Base-by-base conservation (phyloP, 1,284 basidiomycete species). In the Cerrena zonata region DNA sequence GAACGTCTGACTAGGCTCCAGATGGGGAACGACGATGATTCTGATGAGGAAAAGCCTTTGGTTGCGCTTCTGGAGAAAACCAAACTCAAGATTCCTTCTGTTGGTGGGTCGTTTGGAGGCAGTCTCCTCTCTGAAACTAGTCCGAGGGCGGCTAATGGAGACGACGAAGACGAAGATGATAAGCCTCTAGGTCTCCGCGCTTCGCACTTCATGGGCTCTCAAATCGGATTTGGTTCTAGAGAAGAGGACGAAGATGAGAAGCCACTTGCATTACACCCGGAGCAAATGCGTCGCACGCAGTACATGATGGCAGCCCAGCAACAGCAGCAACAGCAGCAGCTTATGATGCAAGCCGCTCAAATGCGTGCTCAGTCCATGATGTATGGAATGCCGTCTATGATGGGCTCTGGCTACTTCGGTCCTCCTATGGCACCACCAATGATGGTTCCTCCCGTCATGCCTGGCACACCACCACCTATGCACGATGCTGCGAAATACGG, bases 21-120 rank as follows among this genome's bases (percentile, higher is more conserved):
- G 23, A 53, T 50, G n/a, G n/a, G n/a, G 24, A 56, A 56, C 18
- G 67, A 65, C 22, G 69, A 70, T 24, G 79, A 81, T 57, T 84
- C 81, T 5, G 86, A 87, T 52, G 89, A 91, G 59, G 89, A 90
- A 56, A 76, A 76, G 57, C 88, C 88, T 5, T 67, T 91, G 27
- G 79, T 83, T 5, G 71, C 70, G 44, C 65, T 89, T 10, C 62
- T 87, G 39, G 70, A 72, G 56, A 80, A 83, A 64, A 67, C 76
- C 18, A 77, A 73, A 61, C 58, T 71, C 38, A 70, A 69, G 41
- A 60, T 79, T n/a, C 71, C 76, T 4, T 65, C 72, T 21, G 53
- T 73, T 18, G 37, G 36, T 77, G 51, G 72, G 75, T n/a, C n/a
- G n/a, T n/a, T n/a, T n/a, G n/a, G n/a, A n/a, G 57, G 22, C 44